Evolutionary conservation across 176 grass and related monocot species (phyloP), one percentile per base, ranked within the genome.

Genomic region (Aegilops umbellulata): DNA sequence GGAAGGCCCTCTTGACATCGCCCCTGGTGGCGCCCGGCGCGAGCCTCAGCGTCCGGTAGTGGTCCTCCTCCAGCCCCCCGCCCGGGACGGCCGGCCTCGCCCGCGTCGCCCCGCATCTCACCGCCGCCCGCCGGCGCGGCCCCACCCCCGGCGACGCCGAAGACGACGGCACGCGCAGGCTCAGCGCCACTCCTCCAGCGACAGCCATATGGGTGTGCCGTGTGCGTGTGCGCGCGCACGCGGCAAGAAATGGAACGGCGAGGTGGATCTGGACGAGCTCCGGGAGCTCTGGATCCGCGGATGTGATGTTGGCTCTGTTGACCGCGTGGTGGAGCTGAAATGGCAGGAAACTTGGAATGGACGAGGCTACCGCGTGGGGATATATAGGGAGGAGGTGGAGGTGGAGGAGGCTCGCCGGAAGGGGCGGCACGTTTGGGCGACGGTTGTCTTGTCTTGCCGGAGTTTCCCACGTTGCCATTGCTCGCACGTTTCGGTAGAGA

Each of bases 361-460:
- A 73, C 4, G 64, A 29, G 84, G 17, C 3, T 29, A 38, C 78
- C 36, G 36, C 32, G 75, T 31, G 16, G 2, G 15, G 0, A 20
- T 83, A 71, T 51, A 69, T 30, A 65, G 69, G 25, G 51, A 2
- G 17, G 17, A 57, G 24, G 23, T 14, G 12, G 17, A 67, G 32
- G 23, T 14, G 23, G 14, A 8, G 14, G 30, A 31, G 30, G 51
- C 31, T 23, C 10, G 4, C 16, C n/a, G 73, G 39, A 22, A 46
- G 38, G 26, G 1, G 65, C 17, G 66, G 25, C 83, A 68, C 77
- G 83, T 71, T 82, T 71, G 49, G 79, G 74, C 63, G 16, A 73
- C 39, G 66, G 26, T 1, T 60, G 3, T 1, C 3, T 5, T 5
- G 32, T 15, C 14, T 12, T 0, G 61, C 2, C 16, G 30, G 44